These are phyloP conservation scores for Ascoidea rubescens DNA, from an alignment of 805 yeast genomes.

Conservation along the genomic window DNA sequence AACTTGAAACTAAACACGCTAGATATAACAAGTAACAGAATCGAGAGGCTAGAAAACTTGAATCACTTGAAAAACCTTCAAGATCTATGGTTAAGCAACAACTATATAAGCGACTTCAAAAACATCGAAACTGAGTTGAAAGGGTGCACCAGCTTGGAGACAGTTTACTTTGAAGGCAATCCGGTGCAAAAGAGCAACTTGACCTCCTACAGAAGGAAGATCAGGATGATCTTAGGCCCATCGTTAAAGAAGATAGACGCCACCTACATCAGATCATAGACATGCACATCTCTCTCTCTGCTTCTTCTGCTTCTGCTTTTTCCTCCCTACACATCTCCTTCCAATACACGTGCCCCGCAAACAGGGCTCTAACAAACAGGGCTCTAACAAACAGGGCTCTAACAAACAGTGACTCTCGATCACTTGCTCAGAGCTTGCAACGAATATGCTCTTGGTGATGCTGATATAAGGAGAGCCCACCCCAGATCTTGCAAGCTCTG, in stretches of 20 bases:
- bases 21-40: constrained; percentile 68
- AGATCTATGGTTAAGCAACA: constrained; percentile 89
- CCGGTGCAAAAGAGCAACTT: constrained; percentile 65
- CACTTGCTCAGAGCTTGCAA: too few relatives aligned
- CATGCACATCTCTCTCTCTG: too few relatives aligned
- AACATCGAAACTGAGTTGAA: constrained; percentile 57
- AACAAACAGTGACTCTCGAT: too few relatives aligned
- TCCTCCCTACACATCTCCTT: too few relatives aligned
- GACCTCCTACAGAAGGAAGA: constrained; percentile 77
- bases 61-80: constrained; percentile 57
- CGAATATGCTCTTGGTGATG: too few relatives aligned
- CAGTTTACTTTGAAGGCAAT: constrained; percentile 89
- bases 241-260: constrained; percentile 82
- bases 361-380: too few relatives aligned
- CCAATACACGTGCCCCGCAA: too few relatives aligned
- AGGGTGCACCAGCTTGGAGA: constrained; percentile 50
- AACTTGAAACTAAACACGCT: constrained; percentile 53
- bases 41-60: constrained; percentile 48
- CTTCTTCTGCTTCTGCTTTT: too few relatives aligned
- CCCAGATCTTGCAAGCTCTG: too few relatives aligned
- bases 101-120: constrained; percentile 52
- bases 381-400: too few relatives aligned
- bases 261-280: constrained; percentile 33
- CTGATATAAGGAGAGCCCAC: too few relatives aligned
- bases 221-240: constrained; percentile 58